A percentile compares a stretch with the other conserved stretches of the same genome.
Conservation (phyloP, 176 grass and related monocot genomes). For the Avena sativa region DNA sequence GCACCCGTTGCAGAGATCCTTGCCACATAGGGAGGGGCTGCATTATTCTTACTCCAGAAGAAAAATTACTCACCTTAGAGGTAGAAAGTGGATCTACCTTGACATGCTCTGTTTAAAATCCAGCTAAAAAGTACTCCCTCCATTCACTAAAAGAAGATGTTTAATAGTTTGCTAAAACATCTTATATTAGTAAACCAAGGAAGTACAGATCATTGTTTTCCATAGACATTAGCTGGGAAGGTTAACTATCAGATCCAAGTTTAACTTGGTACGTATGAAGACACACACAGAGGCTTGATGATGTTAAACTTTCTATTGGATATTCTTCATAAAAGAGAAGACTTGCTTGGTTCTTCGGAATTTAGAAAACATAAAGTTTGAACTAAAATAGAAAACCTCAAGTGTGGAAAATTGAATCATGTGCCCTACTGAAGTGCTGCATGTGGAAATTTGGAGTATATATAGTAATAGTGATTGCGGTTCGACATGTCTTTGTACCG, state of each 20-base stretch:
- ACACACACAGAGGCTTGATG: neutral
- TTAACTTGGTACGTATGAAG: neutral
- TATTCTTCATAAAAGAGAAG: constrained; percentile 1
- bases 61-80: constrained; percentile 57
- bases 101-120: neutral
- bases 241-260: neutral
- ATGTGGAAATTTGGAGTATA: neutral
- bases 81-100: constrained; percentile 14
- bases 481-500: neutral
- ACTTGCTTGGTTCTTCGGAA: neutral
- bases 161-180: too few species aligned
- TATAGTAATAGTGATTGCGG: too few species aligned
- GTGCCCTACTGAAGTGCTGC: neutral
- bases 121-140: neutral
- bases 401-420: neutral
- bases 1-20: constrained; percentile 43
- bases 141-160: too few species aligned
- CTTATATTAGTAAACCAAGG: too few species aligned
- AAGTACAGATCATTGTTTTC: neutral
- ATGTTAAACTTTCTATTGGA: neutral
- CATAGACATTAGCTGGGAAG: neutral
- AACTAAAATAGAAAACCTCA: too few species aligned
- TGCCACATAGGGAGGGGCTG: constrained; percentile 53
- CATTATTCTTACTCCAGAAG: constrained; percentile 55
- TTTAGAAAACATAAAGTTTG: neutral